Percentiles rank a stretch among this genome's conserved stretches.
Conservation (phyloP, 768 basidiomycete genomes). For the Tephrocybe sp. region DNA sequence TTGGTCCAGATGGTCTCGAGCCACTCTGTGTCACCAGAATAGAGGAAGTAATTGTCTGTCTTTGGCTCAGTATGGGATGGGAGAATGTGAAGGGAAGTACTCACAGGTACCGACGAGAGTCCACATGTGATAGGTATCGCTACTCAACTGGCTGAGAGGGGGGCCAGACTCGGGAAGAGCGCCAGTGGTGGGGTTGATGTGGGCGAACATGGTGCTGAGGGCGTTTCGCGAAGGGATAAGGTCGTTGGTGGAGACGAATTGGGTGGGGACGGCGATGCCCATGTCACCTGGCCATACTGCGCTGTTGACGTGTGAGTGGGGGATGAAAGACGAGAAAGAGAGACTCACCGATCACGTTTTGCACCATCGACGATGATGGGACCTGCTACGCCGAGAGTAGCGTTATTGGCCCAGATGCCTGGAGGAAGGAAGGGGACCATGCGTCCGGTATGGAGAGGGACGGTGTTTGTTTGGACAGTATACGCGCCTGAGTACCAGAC, state of each 20-base stretch:
- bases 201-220: slow-evolving; percentile 55
- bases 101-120: slow-evolving; percentile 54
- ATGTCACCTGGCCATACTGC: slow-evolving; percentile 65
- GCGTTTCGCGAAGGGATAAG: slow-evolving; percentile 54
- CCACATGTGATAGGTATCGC: slow-evolving; percentile 59
- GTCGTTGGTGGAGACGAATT: slow-evolving; percentile 62
- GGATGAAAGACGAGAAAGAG: no score
- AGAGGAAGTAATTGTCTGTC: slow-evolving; percentile 54
- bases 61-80: slow-evolving; percentile 1
- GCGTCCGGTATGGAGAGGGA: slow-evolving; percentile 47
- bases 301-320: slow-evolving; percentile 19
- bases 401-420: slow-evolving; percentile 54
- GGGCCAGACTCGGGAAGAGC: slow-evolving; percentile 54
- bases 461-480: slow-evolving; percentile 57
- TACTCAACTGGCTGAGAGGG: slow-evolving; percentile 42
- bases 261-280: slow-evolving; percentile 60
- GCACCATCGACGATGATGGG: slow-evolving; percentile 63
- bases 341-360: slow-evolving; percentile 51
- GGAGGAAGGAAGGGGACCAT: slow-evolving; percentile 43
- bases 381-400: slow-evolving; percentile 50
- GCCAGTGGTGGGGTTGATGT: slow-evolving; percentile 48
- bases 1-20: slow-evolving; percentile 49
- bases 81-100: slow-evolving; percentile 9
- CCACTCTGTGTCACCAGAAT: slow-evolving; percentile 52
- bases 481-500: slow-evolving; percentile 64